Evolutionary conservation across 257 asterid genomes (phyloP).

Genomic region (Buddleja alternifolia): DNA sequence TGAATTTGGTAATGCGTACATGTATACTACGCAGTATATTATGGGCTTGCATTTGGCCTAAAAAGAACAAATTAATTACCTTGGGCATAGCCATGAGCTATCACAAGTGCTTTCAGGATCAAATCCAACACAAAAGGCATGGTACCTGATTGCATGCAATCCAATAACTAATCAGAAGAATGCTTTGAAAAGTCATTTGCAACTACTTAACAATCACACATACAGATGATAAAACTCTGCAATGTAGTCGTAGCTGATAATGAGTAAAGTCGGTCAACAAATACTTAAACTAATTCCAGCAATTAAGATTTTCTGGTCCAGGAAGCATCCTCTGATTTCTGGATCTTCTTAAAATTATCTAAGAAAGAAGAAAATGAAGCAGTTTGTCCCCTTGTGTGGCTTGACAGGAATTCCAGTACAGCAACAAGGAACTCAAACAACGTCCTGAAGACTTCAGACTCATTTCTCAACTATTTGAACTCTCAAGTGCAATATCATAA

Average conservation of each 20-base stretch:
- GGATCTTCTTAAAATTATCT: constrained; percentile 2
- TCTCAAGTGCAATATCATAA: constrained; percentile 18
- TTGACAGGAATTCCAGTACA: not conserved
- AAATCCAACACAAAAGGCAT: constrained; percentile 96
- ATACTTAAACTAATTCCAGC: not conserved
- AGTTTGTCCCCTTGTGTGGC: constrained; percentile 9
- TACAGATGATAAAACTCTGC: constrained; percentile 14
- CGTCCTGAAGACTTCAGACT: not conserved
- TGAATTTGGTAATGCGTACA: constrained; percentile 14
- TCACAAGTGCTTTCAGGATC: constrained; percentile 90
- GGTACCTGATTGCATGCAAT: constrained; percentile 69
- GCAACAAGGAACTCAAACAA: constrained; percentile 6
- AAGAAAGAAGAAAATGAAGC: not conserved
- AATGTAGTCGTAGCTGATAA: constrained; percentile 10
- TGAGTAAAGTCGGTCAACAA: not conserved
- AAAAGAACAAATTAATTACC: constrained; percentile 51
- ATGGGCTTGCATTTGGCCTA: constrained; percentile 8
- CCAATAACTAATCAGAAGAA: constrained; percentile 32
- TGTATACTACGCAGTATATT: constrained; percentile 9
- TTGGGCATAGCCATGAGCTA: constrained; percentile 93
- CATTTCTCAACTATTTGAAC: not conserved
- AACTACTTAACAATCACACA: constrained; percentile 16
- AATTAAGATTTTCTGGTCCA: constrained; percentile 2
- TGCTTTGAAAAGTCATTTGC: not conserved
- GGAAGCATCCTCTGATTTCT: not conserved